phyloP scores from a whole-genome alignment of 176 grass and related monocot genomes.

The Chloris gayana region DNA sequence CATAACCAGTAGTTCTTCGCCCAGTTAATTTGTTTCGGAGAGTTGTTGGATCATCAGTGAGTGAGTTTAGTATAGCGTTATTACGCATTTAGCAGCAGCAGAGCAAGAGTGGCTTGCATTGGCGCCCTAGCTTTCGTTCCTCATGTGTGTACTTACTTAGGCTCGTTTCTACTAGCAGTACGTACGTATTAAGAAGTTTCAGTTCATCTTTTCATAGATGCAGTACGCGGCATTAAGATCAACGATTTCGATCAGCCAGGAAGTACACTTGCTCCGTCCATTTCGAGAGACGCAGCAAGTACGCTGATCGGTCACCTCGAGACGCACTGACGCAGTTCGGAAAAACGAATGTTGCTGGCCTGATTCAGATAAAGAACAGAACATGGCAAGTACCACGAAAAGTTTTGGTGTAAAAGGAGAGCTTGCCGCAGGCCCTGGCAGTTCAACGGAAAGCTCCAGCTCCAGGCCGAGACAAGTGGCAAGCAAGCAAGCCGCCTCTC shows the following conservation, averaged over 20 bases:
- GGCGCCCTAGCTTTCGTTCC: constrained; percentile 35
- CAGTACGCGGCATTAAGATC: not conserved
- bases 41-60: constrained; percentile 21
- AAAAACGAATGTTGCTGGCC: not conserved
- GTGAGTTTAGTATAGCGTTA: not conserved
- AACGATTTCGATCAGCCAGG: not conserved
- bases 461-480: not conserved
- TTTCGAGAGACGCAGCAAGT: not conserved
- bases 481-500: not conserved
- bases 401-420: not conserved
- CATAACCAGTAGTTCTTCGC: not conserved
- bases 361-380: not conserved
- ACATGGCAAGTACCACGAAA: not conserved
- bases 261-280: not conserved
- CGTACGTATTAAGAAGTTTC: not conserved
- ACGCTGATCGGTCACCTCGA: not conserved
- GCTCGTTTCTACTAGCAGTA: not conserved
- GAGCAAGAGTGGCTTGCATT: constrained; percentile 30
- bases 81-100: constrained; percentile 26
- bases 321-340: not conserved
- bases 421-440: too few species aligned
- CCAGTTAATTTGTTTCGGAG: constrained; percentile 19
- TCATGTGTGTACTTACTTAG: constrained; percentile 40
- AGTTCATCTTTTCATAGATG: constrained; percentile 20
- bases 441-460: too few species aligned